Conservation (phyloP, 805 yeast species). For the Blastobotrys parvus region DNA sequence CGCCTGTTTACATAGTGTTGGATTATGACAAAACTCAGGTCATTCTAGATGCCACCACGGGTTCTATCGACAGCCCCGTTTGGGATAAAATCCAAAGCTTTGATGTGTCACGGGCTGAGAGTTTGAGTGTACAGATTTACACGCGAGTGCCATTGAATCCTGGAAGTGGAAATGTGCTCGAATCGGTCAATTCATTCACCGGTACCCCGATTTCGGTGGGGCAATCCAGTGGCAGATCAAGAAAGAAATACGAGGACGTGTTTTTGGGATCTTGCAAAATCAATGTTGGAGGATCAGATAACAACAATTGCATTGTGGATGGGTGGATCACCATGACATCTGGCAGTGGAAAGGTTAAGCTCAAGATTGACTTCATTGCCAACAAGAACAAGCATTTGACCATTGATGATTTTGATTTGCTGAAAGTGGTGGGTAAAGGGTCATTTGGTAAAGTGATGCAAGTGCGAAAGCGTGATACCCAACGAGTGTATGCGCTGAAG, state of each 20-base stretch:
- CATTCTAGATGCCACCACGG: slow-evolving; percentile 77
- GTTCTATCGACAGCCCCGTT: slow-evolving; percentile 65
- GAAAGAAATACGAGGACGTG: slow-evolving; percentile 47
- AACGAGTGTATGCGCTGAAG: slow-evolving; percentile 88
- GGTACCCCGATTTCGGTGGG: neutral
- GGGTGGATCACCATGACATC: slow-evolving; percentile 18
- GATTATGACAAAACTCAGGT: slow-evolving; percentile 95
- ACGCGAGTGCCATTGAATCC: slow-evolving; percentile 46
- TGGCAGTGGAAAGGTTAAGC: slow-evolving; percentile 30
- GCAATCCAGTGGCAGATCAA: slow-evolving; percentile 1
- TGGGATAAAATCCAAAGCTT: slow-evolving; percentile 89
- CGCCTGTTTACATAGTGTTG: slow-evolving; percentile 74
- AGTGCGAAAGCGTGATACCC: slow-evolving; percentile 91
- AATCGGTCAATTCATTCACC: neutral
- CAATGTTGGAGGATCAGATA: slow-evolving; percentile 28
- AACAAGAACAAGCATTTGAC: slow-evolving; percentile 51
- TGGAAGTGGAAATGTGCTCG: neutral
- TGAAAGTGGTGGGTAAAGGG: slow-evolving; percentile 96
- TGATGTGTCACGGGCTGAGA: slow-evolving; percentile 69
- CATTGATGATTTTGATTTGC: slow-evolving; percentile 84
- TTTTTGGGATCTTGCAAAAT: slow-evolving; percentile 65
- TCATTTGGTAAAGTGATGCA: slow-evolving; percentile 99
- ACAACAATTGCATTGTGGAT: slow-evolving; percentile 6
- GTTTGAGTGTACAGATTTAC: slow-evolving; percentile 68
- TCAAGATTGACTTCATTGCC: slow-evolving; percentile 65